Conservation (phyloP, 768 basidiomycete species). For the Cystofilobasidium bisporidii region DNA sequence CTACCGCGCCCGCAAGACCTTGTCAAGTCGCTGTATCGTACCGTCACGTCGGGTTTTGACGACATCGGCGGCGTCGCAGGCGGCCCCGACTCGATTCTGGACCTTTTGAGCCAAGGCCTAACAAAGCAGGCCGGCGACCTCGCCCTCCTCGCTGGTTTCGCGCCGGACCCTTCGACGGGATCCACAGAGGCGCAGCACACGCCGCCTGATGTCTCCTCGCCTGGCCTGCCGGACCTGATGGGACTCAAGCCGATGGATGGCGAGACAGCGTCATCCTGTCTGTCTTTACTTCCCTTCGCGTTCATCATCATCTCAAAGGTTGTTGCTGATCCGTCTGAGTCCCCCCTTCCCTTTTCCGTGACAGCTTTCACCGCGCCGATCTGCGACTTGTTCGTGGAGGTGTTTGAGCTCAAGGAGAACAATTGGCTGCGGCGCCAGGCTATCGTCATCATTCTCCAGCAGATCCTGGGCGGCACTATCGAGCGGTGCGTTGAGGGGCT, state of each 20-base stretch:
- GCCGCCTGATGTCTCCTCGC: background rate
- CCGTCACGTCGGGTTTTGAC: constrained; percentile 88
- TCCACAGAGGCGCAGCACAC: background rate
- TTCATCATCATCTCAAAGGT: too few relatives aligned
- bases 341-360: background rate
- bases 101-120: constrained; percentile 84
- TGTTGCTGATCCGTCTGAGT: background rate
- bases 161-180: constrained; percentile 39
- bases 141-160: constrained; percentile 59
- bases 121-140: constrained; percentile 58
- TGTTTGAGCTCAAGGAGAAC: constrained; percentile 92
- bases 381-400: constrained; percentile 80
- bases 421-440: constrained; percentile 95
- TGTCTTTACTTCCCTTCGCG: background rate
- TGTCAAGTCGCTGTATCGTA: constrained; percentile 78
- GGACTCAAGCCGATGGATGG: constrained; percentile 65
- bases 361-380: constrained; percentile 76
- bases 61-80: constrained; percentile 44
- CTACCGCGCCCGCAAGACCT: constrained; percentile 47
- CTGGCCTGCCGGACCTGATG: constrained; percentile 11
- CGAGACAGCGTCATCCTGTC: constrained; percentile 68
- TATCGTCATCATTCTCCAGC: constrained; percentile 90
- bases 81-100: constrained; percentile 59
- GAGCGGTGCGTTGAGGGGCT: constrained; percentile 69
- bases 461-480: constrained; percentile 88